Base-by-base conservation (phyloP, 1,139 yeast species). In the Pichia sp. region DNA sequence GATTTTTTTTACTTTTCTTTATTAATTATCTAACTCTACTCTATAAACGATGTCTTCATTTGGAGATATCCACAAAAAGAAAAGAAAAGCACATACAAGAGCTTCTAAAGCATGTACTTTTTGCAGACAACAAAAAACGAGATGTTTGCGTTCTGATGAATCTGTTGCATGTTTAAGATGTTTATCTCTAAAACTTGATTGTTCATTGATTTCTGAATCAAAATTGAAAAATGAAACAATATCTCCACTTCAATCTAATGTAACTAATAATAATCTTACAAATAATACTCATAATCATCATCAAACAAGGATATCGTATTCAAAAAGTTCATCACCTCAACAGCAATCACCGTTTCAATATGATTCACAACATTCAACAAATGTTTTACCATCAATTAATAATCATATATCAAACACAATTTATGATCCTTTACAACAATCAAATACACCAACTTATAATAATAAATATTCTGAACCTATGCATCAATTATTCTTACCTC, bases 71-170 rank as follows among this genome's bases (percentile, higher is more conserved):
- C 24, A 19, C 9, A 42, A 43, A 37, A 50, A 38, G 40, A 48
- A 42, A 22, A 46, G 51, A 35, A 38, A 45, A 34, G 48, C 49
- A 6, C 56, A 53, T 29, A 65, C 76, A 1, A 54, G 84, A 37
- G 75, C 80, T 0, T 55, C 72, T 5, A 67, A 66, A 47, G 87
- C 87, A 0, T 80, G 87, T 55, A 70, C 68, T 4, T 58, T 65
- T 19, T 80, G 87, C 53, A 63, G 86, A 29, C 69, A 63, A 47
- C 83, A 76, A 54, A 80, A 80, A 59, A 78, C 85, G 1, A 59
- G 83, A 42, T 80, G 87, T 51, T 70, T 79, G 49, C 65, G 77
- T 35, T 66, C 76, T 1, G 69, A 66, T 9, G 30, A 32, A 19
- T 63, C 73, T 2, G 53, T 63, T 14, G 65, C 75, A 5, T 80